Base-by-base conservation (phyloP, 176 grass and related monocot genomes). In the Aegilops tauschii region DNA sequence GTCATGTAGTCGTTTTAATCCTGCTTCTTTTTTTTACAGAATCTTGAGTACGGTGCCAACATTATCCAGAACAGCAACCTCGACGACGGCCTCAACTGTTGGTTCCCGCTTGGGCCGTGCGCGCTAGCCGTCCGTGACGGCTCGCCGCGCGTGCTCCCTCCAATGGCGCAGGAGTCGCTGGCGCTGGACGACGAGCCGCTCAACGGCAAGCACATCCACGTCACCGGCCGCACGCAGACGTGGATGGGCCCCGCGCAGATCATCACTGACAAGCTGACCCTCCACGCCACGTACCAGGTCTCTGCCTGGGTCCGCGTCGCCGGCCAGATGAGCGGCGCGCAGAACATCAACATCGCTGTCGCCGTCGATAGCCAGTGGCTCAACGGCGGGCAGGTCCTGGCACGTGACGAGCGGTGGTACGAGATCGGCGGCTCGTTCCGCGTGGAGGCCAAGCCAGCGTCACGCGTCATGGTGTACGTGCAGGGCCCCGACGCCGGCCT, bases 211-310 rank as follows among this genome's bases (percentile, higher is more conserved):
- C 89, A 92, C 88, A 95, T 98, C 74, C 84, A 91, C 49, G 86
- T 86, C 71, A 94, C 93, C 3, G 87, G 84, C 69, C 93, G 96
- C 64, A 94, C 88, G 30, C 93, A 95, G 86, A 80, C 90, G 13
- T 98, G 96, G 96, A 95, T 95, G 96, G 93, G 96, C 69, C 96
- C 92, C 0, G 86, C 91, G 0, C 93, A 96, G 84, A 80, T 83
- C 71, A 85, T 98, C 86, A 95, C 96, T 0, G 92, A 94, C 90
- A 94, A 88, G 81, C 64, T 95, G 1, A 87, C 81, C 37, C 44
- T 86, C 11, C 86, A 92, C 31, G 90, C 94, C 67, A 95, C 96
- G 6, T 95, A 98, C 76, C 96, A 98, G 77, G 86, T 98, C 34
- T 94, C 96, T 0, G 84, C 90, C 25, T 95, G 96, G 96, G 93